Evolutionary conservation across 208 protist species (phyloP), one percentile per base, ranked within the genome.

Genomic region (Plasmodiophora brassicae): DNA sequence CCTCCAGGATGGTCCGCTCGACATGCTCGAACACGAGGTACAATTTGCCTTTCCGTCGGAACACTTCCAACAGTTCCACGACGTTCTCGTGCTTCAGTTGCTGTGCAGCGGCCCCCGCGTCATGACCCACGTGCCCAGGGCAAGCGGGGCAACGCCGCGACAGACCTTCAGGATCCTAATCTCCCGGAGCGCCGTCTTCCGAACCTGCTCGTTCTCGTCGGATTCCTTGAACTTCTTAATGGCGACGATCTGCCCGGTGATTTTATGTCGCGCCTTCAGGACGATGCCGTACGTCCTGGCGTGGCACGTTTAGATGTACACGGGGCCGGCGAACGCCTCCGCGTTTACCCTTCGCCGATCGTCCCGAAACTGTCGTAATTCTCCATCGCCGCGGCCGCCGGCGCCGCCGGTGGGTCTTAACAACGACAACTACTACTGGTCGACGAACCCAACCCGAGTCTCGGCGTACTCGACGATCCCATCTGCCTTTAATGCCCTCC

Each of bases 191-290:
- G 95, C 95, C 0, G 87, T 89, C 35, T 85, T 85, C 36, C 87
- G 85, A 43, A 97, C 96, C 87, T 96, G 94, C 44, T 97, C 96
- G 87, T 97, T 94, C 0, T 97, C 95, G 46, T 97, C 95, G 8
- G 92, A 94, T 89, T 98, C 95, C 93, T 98, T 98, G 93, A 98
- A 98, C 89, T 97, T 97, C 90, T 98, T 98, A 87, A 98, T 97
- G 35, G 96, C 96, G 0, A 98, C 96, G 0, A 97, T 92, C 83
- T 95, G 94, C 0, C 95, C 95, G 1, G 96, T 97, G 1, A 94
- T 92, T 35, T 96, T 95, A 87, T 97, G 94, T n/a, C 94, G 91
- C 0, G 95, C 95, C 92, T 97, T 96, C 41, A 97, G 93, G 39
- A 98, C 96, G 0, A 97, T 95, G 57, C 96, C 96, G 87, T 98